Evolutionary conservation across 768 basidiomycete genomes (phyloP), one percentile per base, ranked within the genome.

Genomic region (Pleurotus salmoneostramineus): DNA sequence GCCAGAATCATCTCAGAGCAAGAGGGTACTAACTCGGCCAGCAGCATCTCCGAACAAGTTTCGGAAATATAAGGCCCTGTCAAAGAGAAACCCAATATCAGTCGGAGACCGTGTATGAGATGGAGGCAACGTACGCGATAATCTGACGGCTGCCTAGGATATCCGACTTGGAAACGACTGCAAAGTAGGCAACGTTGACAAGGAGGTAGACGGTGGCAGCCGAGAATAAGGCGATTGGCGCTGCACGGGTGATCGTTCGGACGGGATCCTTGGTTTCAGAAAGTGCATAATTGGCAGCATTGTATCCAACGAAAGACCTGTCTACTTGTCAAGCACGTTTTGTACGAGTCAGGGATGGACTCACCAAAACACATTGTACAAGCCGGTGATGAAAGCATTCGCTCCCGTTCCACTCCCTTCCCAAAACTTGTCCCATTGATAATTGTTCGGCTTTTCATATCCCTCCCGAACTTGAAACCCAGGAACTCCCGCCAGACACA

Each of bases 291-390:
- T 91, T 89, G 6, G 87, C 88, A 58, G 87, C 88, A 2, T 83
- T 81, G 65, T 89, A 92, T 0, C 89, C 89, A 48, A 81, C 77
- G 64, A 83, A 88, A 0, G 86, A 84, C 88, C 88, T 89, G 43
- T 8, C n/a, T n/a, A n/a, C n/a, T n/a, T n/a, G n/a, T n/a, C n/a
- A n/a, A n/a, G n/a, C n/a, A n/a, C n/a, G n/a, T n/a, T n/a, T n/a
- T n/a, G n/a, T n/a, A n/a, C n/a, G n/a, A n/a, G n/a, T n/a, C n/a
- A n/a, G n/a, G n/a, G n/a, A n/a, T n/a, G n/a, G n/a, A 56, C 72
- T 6, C 55, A 87, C 88, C 89, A 91, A 21, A 88, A 85, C 44
- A 89, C 85, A 60, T 78, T 85, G 65, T 87, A 88, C 33, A 91
- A 70, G 3, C 84, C 87, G 10, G 73, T 80, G 0, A 83, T 80